Evolutionary conservation across 768 basidiomycete species (phyloP), one percentile per base, ranked within the genome.

Genomic region (Auricularia heimuer): DNA sequence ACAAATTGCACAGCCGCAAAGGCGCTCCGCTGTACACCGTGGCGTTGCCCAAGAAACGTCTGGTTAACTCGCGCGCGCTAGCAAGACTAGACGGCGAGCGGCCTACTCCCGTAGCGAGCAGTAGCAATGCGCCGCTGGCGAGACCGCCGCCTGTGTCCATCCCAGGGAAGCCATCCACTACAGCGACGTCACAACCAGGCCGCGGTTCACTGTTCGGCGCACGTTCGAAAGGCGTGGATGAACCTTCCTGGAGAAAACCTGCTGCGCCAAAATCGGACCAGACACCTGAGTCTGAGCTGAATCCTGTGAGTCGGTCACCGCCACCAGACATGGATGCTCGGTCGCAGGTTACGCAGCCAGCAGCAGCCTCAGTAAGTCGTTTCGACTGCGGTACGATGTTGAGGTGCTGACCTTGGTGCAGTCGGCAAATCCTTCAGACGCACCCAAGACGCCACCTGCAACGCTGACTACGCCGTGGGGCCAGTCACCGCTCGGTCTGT

Each of bases 251-350:
- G 65, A 33, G 65, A 12, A 65, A 63, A 36, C 65, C 61, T 7
- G 56, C 47, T 18, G 47, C 8, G 4, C 47, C 47, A 4, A 51
- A 51, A 18, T 18, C 47, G 6, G 47, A 51, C 6, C 21, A 16
- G 18, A 3, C 4, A 18, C 35, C 68, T 68, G 61, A 68, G 67
- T n/a, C 63, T 68, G 64, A 67, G 54, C 77, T 87, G 18, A 75
- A 83, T 65, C 84, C 86, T 7, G 81, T 80, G 29, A 89, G 86
- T 69, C 81, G 86, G 58, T 89, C 88, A 1, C 87, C 87, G 29
- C 85, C 85, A 60, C 88, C 87, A 2, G 83, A 85, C 24, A 69
- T 75, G 16, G 74, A 62, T 62, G 3, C 29, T 56, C 29, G 54
- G 62, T 47, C 65, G 29, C 12, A 21, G 58, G 34, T 29, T 36